Evolutionary conservation across 805 yeast genomes (phyloP), one percentile per base, ranked within the genome.

Genomic region (Candida taoyuanica): DNA sequence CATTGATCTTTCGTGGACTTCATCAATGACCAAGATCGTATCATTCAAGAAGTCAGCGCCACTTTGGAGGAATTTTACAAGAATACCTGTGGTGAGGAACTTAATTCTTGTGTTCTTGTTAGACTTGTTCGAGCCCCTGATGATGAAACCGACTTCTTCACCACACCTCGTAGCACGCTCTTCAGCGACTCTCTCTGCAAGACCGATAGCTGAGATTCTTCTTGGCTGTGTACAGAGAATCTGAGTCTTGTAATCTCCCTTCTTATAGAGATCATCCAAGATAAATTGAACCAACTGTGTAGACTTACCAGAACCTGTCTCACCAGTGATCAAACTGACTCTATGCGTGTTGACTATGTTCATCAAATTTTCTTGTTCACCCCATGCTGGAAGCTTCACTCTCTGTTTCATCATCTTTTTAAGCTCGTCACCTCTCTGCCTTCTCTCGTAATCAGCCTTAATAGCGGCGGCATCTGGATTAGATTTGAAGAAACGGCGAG

Each of bases 221-320:
- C 98, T 74, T 3, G 98, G 98, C 60, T 91, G 98, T 0, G 97
- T 88, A 61, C 96, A 88, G 1, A 91, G 65, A 5, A 91, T 83
- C 28, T 70, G 73, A 3, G 82, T 71, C 17, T 63, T 58, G 44
- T 74, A 74, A 9, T 59, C 56, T 0, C 73, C 72, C 11, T 61
- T 55, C 0, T 62, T 32, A 34, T 74, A 68, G 42, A 85, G 52
- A 28, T 78, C 68, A 56, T 91, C 98, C 14, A 91, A 62, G 16
- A 91, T 66, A 49, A 88, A 91, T 58, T 91, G 98, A 5, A 87
- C 96, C 5, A 86, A 77, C 57, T 91, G 98, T 0, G 98, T 91
- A 1, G 96, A 86, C 55, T 91, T 91, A 49, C 98, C 98, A 1
- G 97, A 89, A 50, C 98, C 98, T 0, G 98, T 91, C 58, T 93